A percentile compares a stretch with the other conserved stretches of the same genome.
phyloP scores from a whole-genome alignment of 371 early-diverging fungal genomes.

The Mortierella sp. region DNA sequence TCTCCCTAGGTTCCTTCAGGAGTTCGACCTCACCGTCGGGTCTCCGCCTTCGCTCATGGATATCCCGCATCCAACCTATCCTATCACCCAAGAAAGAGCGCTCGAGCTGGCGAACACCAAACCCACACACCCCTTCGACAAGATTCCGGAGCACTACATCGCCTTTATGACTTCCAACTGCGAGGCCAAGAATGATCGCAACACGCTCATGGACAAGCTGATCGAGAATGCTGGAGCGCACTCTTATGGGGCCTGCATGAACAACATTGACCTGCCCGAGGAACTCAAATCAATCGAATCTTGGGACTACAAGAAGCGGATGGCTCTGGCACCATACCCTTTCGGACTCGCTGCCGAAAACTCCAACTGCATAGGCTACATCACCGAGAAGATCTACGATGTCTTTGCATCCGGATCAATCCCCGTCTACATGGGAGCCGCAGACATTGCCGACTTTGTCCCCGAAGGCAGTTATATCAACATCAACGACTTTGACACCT shows the following conservation, averaged over 20 bases:
- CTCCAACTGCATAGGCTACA: constrained; percentile 48
- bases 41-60: too few relatives aligned
- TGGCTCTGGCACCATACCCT: constrained; percentile 15
- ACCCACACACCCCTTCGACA: too few relatives aligned
- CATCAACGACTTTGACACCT: constrained; percentile 25
- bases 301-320: constrained; percentile 13
- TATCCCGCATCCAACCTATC: too few relatives aligned
- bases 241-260: constrained; percentile 33
- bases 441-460: constrained; percentile 48
- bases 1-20: too few relatives aligned
- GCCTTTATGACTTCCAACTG: too few relatives aligned
- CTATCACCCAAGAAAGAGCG: too few relatives aligned
- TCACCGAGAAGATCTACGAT: constrained; percentile 58
- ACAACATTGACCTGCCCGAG: constrained; percentile 32
- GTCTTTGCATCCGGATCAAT: constrained; percentile 41
- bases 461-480: constrained; percentile 39
- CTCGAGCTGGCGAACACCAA: too few relatives aligned
- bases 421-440: constrained; percentile 53
- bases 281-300: neutral
- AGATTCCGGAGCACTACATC: too few relatives aligned
- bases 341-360: constrained; percentile 47
- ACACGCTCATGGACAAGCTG: constrained; percentile 21
- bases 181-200: constrained; percentile 26
- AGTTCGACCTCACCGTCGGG: too few relatives aligned
- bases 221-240: constrained; percentile 30